phyloP scores from a whole-genome alignment of 129 eudicot species.

The Tagetes patula region DNA sequence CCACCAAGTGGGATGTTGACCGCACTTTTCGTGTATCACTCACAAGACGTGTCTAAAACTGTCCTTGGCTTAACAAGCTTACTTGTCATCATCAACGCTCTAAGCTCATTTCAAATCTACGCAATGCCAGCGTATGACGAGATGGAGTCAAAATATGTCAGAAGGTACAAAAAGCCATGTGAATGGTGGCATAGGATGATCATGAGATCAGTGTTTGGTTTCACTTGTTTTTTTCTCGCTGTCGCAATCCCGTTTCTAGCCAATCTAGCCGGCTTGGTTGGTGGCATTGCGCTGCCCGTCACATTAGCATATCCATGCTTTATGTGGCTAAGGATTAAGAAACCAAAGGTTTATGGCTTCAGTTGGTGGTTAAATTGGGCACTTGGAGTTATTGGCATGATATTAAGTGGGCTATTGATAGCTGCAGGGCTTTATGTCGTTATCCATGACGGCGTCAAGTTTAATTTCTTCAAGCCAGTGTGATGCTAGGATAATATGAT shows the following conservation, averaged over 20 bases:
- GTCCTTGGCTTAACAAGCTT: slow-evolving; percentile 1
- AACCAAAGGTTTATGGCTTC: slow-evolving; percentile 8
- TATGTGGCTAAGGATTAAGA: slow-evolving; percentile 7
- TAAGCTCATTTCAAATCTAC: slow-evolving; percentile 5
- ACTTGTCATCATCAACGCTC: slow-evolving; percentile 1
- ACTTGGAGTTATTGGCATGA: slow-evolving; percentile 9
- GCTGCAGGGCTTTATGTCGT: neutral
- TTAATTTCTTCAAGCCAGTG: slow-evolving; percentile 7
- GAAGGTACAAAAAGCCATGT: neutral
- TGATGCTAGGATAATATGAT: neutral
- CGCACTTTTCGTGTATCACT: neutral
- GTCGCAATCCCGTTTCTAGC: slow-evolving; percentile 8
- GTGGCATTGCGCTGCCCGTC: slow-evolving; percentile 7
- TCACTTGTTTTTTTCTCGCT: neutral
- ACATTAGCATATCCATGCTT: slow-evolving; percentile 13
- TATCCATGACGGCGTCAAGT: slow-evolving; percentile 6
- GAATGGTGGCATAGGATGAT: slow-evolving; percentile 7
- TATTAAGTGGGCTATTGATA: neutral
- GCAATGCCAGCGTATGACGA: slow-evolving; percentile 6
- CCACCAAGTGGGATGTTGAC: slow-evolving; percentile 16
- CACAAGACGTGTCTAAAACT: slow-evolving; percentile 10
- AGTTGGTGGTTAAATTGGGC: slow-evolving; percentile 6
- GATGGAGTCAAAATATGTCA: neutral
- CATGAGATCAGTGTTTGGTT: neutral
- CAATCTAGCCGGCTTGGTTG: slow-evolving; percentile 12